Evolutionary conservation across 257 asterid species (phyloP).

Genomic region (Petunia secreta): DNA sequence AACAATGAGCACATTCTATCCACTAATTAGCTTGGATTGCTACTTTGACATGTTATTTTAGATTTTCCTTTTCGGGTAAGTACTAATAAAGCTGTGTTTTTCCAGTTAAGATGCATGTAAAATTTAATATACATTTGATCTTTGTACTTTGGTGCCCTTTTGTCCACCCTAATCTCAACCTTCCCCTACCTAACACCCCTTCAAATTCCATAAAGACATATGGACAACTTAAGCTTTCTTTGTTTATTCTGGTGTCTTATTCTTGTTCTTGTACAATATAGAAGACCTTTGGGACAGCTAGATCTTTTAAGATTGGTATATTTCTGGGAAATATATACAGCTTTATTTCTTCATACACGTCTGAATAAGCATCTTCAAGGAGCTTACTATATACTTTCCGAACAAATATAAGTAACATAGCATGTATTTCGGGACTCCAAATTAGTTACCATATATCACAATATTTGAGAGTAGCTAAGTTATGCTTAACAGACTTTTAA

Average conservation of each 20-base stretch:
- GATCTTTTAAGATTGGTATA: background rate
- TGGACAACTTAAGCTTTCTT: constrained; percentile 30
- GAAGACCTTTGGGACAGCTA: constrained; percentile 1
- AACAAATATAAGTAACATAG: background rate
- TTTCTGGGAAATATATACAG: background rate
- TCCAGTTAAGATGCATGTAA: background rate
- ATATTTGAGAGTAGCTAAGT: background rate
- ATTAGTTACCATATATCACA: background rate
- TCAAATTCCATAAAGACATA: constrained; percentile 42
- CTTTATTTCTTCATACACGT: background rate
- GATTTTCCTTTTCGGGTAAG: constrained; percentile 19
- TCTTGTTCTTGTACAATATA: background rate
- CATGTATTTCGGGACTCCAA: background rate
- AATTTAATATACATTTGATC: constrained; percentile 9
- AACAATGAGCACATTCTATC: constrained; percentile 42
- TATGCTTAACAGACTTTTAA: background rate
- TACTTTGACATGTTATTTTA: background rate
- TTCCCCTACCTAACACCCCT: constrained; percentile 44
- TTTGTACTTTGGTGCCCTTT: constrained; percentile 26
- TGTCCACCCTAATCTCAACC: constrained; percentile 38
- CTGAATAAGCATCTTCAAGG: background rate
- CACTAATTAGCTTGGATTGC: constrained; percentile 33
- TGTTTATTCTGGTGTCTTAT: constrained; percentile 9
- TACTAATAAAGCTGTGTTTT: constrained; percentile 30
- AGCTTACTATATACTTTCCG: background rate